phyloP scores from a whole-genome alignment of 106 monocot species.

The Allium sativum region DNA sequence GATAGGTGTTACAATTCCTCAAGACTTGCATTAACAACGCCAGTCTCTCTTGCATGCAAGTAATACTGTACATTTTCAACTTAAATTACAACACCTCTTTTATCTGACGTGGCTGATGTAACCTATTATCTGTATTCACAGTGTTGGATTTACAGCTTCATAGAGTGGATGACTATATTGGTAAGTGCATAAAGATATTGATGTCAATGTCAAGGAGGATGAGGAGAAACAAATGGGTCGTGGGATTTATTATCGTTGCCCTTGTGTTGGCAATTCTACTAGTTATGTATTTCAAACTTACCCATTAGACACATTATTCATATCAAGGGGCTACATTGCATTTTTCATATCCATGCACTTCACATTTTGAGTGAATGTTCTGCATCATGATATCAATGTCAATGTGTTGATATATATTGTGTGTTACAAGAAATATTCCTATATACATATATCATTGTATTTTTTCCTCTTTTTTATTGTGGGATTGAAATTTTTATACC shows the following conservation, averaged over 20 bases:
- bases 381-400: too few relatives aligned
- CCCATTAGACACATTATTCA: constrained; percentile 9
- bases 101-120: too few relatives aligned
- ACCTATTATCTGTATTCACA: neutral
- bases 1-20: constrained; percentile 75
- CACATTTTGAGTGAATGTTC: too few relatives aligned
- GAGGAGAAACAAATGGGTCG: constrained; percentile 87
- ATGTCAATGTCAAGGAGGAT: constrained; percentile 77
- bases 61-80: constrained; percentile 47
- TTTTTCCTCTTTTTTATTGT: too few relatives aligned
- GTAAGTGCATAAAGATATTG: constrained; percentile 72
- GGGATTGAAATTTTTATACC: too few relatives aligned
- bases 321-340: too few relatives aligned
- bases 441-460: too few relatives aligned
- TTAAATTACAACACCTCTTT: neutral
- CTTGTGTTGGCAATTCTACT: constrained; percentile 62
- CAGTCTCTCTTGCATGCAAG: constrained; percentile 91
- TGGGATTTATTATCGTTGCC: constrained; percentile 39
- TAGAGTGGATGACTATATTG: constrained; percentile 78
- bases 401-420: too few relatives aligned
- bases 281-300: constrained; percentile 68
- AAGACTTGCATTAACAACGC: constrained; percentile 81
- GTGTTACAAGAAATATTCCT: too few relatives aligned
- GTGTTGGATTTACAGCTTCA: constrained; percentile 41
- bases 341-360: too few relatives aligned